Base-by-base conservation (phyloP, 1,284 basidiomycete species). In the Trametes polyzona region DNA sequence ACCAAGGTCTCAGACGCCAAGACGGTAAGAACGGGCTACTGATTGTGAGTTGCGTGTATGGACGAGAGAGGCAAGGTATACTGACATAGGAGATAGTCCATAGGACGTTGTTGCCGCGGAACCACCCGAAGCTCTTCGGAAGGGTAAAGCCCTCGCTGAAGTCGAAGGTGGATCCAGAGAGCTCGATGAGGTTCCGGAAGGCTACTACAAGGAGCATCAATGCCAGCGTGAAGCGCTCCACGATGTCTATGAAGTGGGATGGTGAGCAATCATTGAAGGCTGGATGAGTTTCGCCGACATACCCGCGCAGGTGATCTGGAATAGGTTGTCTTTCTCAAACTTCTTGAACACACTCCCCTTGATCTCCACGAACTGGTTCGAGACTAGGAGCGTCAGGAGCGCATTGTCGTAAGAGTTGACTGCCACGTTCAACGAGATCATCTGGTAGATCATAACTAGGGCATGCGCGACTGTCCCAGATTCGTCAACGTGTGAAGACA, bases 281-380 rank as follows among this genome's bases (percentile, higher is more conserved):
- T 41, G 44, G 16, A 12, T 41, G 21, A 14, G 29, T 8, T 3
- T 30, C 9, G 27, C 12, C n/a, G 37, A 66, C 78, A 55, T 62
- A 93, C 93, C 92, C 62, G 95, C 96, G 69, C 95, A 98, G 55
- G 95, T 97, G 62, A 99, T 96, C 73, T 99, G 97, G 71, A 99
- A 98, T n/a, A 99, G 82, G 69, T 93, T 98, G 69, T 99, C 97
- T 73, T 98, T 99, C 72, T 99, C 97, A 67, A 99, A 99, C 72
- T 93, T 98, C 76, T 99, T 99, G 84, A 99, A 99, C 0, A 99
- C 97, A 66, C 91, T 96, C 35, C 96, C 96, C 75, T 99, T 99
- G 76, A 99, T 99, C 76, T 99, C 97, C 44, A 99, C 96, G 69
- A 99, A 99, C 72, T 99, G 97, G 72, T 99, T 99, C 41, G 95